Conservation (phyloP, 441 rosid species). For the Dalechampia spathulata region DNA sequence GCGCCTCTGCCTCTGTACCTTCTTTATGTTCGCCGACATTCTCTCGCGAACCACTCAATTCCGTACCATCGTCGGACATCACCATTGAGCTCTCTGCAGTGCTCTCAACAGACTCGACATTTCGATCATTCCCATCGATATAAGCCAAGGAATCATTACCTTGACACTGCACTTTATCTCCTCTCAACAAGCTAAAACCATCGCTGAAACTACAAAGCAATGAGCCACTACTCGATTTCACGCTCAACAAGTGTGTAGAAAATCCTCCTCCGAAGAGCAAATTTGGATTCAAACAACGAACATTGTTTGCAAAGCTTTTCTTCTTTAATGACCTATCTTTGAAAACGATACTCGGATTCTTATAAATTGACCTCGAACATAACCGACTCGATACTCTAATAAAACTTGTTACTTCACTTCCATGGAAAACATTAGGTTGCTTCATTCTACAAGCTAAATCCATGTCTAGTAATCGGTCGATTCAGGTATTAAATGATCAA, state of each 20-base stretch:
- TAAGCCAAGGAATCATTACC: conserved; percentile 60
- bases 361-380: conserved; percentile 29
- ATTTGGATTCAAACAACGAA: conserved; percentile 22
- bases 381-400: conserved; percentile 22
- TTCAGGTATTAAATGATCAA: not conserved
- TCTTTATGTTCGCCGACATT: conserved; percentile 36
- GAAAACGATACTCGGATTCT: conserved; percentile 23
- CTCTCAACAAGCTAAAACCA: conserved; percentile 25
- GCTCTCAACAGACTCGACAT: conserved; percentile 36
- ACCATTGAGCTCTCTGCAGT: conserved; percentile 24
- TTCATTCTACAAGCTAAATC: conserved; percentile 41
- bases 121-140: conserved; percentile 46
- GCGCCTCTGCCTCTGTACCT: conserved; percentile 21
- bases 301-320: conserved; percentile 16
- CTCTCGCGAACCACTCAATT: conserved; percentile 21
- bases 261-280: conserved; percentile 26
- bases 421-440: conserved; percentile 29
- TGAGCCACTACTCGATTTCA: conserved; percentile 14
- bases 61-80: conserved; percentile 19
- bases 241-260: conserved; percentile 18
- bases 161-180: conserved; percentile 39
- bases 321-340: conserved; percentile 22
- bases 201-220: conserved; percentile 22
- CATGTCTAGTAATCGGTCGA: conserved; percentile 33
- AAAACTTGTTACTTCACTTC: conserved; percentile 29